These are phyloP conservation scores for Venturia pyrina DNA, from an alignment of 2,329 filamentous ascomycete genomes.

Conservation along the genomic window DNA sequence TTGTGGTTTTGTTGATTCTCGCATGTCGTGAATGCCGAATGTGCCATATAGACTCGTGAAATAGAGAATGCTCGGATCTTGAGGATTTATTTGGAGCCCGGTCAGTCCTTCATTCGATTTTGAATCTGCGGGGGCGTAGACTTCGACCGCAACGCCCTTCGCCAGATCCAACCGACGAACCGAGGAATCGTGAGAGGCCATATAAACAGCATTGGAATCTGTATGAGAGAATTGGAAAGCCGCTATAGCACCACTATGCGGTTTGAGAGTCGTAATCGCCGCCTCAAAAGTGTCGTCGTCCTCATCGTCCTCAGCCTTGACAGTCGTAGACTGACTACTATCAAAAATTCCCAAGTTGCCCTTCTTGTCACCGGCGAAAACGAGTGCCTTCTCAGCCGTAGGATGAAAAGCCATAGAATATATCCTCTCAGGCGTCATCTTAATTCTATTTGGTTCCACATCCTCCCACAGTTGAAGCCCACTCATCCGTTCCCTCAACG, in stretches of 20 bases:
- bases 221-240: conserved; percentile 68
- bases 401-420: conserved; percentile 88
- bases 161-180: conserved; percentile 78
- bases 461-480: conserved; percentile 69
- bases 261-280: conserved; percentile 79
- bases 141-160: conserved; percentile 67
- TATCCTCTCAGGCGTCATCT: conserved; percentile 77
- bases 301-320: conserved; percentile 45
- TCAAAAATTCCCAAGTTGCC: conserved; percentile 88
- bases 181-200: conserved; percentile 85
- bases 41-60: conserved; percentile 79
- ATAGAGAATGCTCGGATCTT: conserved; percentile 63
- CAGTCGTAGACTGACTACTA: conserved; percentile 55
- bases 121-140: conserved; percentile 64
- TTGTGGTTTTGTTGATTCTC: conserved; percentile 44
- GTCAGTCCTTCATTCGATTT: conserved; percentile 71
- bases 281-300: conserved; percentile 64
- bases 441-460: conserved; percentile 79
- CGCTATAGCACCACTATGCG: conserved; percentile 79
- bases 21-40: conserved; percentile 72
- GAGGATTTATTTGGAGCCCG: conserved; percentile 65
- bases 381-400: conserved; percentile 69
- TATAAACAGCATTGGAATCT: conserved; percentile 67
- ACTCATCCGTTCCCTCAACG: conserved; percentile 66
- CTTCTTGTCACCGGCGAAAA: conserved; percentile 92